Base-by-base conservation (phyloP, 2,329 filamentous ascomycete species). In the Paraphaeosphaeria minitans region DNA sequence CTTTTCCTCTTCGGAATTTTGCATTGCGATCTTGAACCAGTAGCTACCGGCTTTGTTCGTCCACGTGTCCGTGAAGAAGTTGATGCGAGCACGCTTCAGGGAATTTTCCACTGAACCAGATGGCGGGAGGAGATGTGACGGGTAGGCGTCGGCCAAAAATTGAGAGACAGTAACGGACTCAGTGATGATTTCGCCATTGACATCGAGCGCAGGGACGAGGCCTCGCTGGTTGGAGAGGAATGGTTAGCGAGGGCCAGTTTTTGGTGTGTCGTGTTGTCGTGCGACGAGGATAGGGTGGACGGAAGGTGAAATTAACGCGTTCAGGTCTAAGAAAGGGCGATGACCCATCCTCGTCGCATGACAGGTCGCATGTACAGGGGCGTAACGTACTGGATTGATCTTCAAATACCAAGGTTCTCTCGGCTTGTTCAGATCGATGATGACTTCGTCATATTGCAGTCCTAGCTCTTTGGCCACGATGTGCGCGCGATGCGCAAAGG, bases 401-500 rank as follows among this genome's bases (percentile, higher is more conserved):
- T 88, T 81, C 9, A 95, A 84, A 73, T 94, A 95, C 81, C 88
- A 91, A 39, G 85, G 80, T 29, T 89, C 87, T 10, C 91, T 86
- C 0, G 91, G 91, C 10, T 77, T 83, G 65, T 79, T 76, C 48
- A 95, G 82, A 73, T 94, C 89, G 66, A 96, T 90, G 57, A 87
- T 85, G 60, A 90, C 87, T 65, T 92, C 87, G 57, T 91, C 87
- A 67, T 86, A 91, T 0, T 85, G 80, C 31, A 93, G 71, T 12
- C 82, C 82, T 13, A 90, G 83, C 70, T 92, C 90, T 31, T 84
- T 82, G 27, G 93, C 82, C 6, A 84, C 84, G 59, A 92, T 91
- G 67, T 93, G 88, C 0, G 86, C 89, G 37, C 92, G 88, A 71
- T 94, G 91, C 16, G 90, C 90, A 75, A 85, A 92, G 22, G 89